A percentile compares a stretch with the other conserved stretches of the same genome.
These are phyloP conservation scores for Articulospora tetracladia DNA, from an alignment of 495 filamentous ascomycete species.

Conservation along the genomic window DNA sequence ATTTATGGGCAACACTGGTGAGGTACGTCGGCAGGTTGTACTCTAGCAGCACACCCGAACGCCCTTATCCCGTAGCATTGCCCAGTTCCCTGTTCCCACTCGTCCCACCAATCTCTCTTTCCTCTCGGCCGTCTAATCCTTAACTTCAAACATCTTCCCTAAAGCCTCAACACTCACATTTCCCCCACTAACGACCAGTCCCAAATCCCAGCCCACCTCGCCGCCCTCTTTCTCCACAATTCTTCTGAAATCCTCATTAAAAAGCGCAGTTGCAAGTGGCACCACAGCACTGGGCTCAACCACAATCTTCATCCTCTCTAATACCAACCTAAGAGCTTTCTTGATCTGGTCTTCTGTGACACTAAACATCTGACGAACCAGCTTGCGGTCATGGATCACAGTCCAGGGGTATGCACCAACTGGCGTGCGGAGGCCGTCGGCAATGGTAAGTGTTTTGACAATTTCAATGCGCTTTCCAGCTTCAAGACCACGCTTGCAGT, in stretches of 20 bases:
- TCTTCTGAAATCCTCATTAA: slow-evolving; percentile 75
- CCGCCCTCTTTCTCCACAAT: slow-evolving; percentile 64
- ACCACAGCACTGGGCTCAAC: slow-evolving; percentile 91
- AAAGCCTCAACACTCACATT: slow-evolving; percentile 85
- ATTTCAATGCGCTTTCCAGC: slow-evolving; percentile 54
- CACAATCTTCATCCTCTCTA: slow-evolving; percentile 89
- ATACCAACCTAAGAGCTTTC: slow-evolving; percentile 67
- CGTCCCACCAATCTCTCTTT: slow-evolving; percentile 32
- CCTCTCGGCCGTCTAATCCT: slow-evolving; percentile 10
- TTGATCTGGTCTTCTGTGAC: slow-evolving; percentile 84
- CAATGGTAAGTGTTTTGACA: slow-evolving; percentile 78
- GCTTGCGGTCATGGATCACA: slow-evolving; percentile 68
- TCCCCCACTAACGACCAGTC: slow-evolving; percentile 82
- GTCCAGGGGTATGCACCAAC: slow-evolving; percentile 76
- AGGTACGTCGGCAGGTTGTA: no score
- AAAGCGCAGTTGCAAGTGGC: slow-evolving; percentile 76
- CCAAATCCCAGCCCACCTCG: slow-evolving; percentile 79
- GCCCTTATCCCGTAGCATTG: no score
- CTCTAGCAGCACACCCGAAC: no score
- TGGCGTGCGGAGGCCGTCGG: slow-evolving; percentile 85
- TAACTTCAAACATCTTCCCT: slow-evolving; percentile 52
- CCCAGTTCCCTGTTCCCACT: no score
- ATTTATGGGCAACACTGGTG: no score
- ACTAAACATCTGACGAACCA: slow-evolving; percentile 69
- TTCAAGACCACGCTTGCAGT: slow-evolving; percentile 65